Base-by-base conservation (phyloP, 352 stramenopile species). In the Phytophthora lateralis region DNA sequence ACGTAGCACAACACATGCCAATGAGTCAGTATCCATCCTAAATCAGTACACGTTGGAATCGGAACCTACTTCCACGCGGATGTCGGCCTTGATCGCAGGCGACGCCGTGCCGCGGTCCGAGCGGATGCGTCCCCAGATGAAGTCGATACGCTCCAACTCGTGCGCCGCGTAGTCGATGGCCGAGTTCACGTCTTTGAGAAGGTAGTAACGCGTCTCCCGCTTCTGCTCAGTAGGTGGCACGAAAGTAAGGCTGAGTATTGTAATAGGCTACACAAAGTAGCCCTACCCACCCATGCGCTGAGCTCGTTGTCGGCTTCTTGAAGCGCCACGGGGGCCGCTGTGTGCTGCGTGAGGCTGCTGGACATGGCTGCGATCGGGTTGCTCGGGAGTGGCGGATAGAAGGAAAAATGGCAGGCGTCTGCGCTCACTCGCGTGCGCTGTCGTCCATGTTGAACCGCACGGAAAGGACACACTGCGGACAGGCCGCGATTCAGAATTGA, bases 121-220 rank as follows among this genome's bases (percentile, higher is more conserved):
- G 17, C 85, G 85, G 48, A 93, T 93, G 54, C 80, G 73, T 6
- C 85, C 82, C 82, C 85, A 93, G 29, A 93, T 76, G 56, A 93
- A 88, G 57, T 93, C 82, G n/a, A 93, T 76, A 17, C 79, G 85
- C 62, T 93, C 85, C 8, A 93, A 64, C 52, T 93, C 85, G 14
- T 85, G 73, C 39, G 80, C 60, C 27, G 81, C 80, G 17, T 69
- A 76, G 38, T 80, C 64, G 17, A 89, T 63, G 12, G 77, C 63
- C 26, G 75, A 73, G 54, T 76, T 64, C 7, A 87, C 80, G 46
- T 88, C 75, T 56, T 84, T 80, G 39, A 81, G 63, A 47, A 92
- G 55, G 53, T 85, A 92, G 17, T 71, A 67, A 9, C 75, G 78
- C 49, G 77, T 80, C 60, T 90, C 82, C 10, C 71, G 64, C 54